These are phyloP conservation scores for Ampelomyces quisqualis DNA, from an alignment of 2,329 filamentous ascomycete species.

Conservation along the genomic window DNA sequence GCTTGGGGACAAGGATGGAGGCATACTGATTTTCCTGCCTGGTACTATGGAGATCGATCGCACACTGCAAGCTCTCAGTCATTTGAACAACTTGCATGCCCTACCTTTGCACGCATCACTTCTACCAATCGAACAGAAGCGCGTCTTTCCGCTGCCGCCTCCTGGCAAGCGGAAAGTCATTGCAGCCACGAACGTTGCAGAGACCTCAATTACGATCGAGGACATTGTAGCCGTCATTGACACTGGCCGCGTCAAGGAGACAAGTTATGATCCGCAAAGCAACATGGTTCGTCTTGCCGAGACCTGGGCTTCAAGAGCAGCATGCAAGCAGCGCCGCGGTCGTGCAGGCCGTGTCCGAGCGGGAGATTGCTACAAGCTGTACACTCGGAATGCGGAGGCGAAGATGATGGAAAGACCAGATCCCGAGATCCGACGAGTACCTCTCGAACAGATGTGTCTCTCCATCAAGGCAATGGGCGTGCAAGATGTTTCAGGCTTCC, in stretches of 20 bases:
- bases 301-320: constrained; percentile 90
- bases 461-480: constrained; percentile 96
- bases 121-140: constrained; percentile 81
- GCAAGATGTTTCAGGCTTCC: constrained; percentile 74
- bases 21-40: constrained; percentile 92
- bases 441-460: constrained; percentile 89
- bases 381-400: constrained; percentile 77
- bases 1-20: constrained; percentile 71
- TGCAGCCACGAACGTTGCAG: constrained; percentile 93
- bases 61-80: constrained; percentile 67
- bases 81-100: constrained; percentile 69
- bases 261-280: constrained; percentile 84
- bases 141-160: constrained; percentile 77
- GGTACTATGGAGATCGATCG: constrained; percentile 89
- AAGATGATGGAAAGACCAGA: constrained; percentile 88
- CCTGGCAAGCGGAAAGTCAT: constrained; percentile 85
- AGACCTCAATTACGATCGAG: constrained; percentile 98
- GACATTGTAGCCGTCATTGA: constrained; percentile 97
- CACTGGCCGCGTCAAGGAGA: constrained; percentile 93
- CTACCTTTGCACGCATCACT: constrained; percentile 91
- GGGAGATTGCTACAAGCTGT: constrained; percentile 93
- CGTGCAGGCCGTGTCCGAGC: constrained; percentile 90
- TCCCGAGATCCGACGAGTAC: constrained; percentile 89
- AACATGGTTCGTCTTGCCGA: constrained; percentile 95
- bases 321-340: constrained; percentile 90